Conservation (phyloP, 441 rosid species). For the Pelargonium cotyledonis region DNA sequence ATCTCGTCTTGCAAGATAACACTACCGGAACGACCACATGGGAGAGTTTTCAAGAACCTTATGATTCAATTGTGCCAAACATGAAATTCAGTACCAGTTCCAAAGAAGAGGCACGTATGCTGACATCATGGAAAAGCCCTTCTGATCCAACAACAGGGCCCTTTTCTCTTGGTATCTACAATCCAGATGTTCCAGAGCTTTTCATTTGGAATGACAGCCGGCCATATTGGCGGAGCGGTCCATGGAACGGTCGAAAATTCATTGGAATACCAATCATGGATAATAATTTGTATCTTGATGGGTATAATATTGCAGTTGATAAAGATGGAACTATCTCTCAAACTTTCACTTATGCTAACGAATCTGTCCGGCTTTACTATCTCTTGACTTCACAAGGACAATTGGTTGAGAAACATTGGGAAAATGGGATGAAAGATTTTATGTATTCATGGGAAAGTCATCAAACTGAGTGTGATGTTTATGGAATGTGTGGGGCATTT, state of each 20-base stretch:
- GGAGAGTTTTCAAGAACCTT: constrained; percentile 68
- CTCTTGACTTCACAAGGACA: constrained; percentile 41
- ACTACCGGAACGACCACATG: constrained; percentile 25
- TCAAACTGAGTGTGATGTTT: constrained; percentile 46
- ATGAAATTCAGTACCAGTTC: constrained; percentile 50
- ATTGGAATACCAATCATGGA: background rate
- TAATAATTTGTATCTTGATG: background rate
- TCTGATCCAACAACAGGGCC: constrained; percentile 71
- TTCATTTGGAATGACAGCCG: background rate
- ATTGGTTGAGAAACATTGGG: constrained; percentile 36
- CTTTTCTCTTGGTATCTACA: constrained; percentile 52
- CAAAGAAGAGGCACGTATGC: constrained; percentile 35
- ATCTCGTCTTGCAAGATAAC: constrained; percentile 23
- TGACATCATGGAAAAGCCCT: constrained; percentile 62
- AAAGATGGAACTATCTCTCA: background rate
- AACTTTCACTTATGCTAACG: background rate
- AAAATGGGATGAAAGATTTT: constrained; percentile 33
- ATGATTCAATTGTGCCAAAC: constrained; percentile 55
- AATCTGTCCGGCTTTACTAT: background rate
- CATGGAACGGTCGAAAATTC: background rate
- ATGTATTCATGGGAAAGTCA: constrained; percentile 21
- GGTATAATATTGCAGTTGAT: background rate
- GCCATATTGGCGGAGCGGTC: background rate
- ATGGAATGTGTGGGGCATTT: constrained; percentile 65
- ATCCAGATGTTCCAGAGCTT: constrained; percentile 13